phyloP scores from a whole-genome alignment of 768 basidiomycete genomes.

The Serendipita sp. region DNA sequence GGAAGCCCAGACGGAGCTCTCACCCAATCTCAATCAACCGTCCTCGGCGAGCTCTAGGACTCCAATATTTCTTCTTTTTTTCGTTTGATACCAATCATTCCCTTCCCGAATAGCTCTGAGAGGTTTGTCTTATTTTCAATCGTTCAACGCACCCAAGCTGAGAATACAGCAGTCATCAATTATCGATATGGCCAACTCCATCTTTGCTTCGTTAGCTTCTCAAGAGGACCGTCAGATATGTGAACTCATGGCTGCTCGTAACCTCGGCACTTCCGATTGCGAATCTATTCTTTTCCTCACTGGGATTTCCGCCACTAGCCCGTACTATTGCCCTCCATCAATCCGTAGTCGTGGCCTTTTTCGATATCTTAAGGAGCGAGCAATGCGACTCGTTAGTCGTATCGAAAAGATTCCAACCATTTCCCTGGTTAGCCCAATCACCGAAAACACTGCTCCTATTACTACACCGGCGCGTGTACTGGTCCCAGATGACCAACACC shows the following conservation, averaged over 20 bases:
- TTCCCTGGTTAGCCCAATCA: neutral
- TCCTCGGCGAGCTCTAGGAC: neutral
- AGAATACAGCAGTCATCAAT: neutral
- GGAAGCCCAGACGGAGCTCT: neutral
- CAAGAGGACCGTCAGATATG: slow-evolving; percentile 1
- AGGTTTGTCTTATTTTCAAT: neutral
- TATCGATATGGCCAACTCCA: neutral
- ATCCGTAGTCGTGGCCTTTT: neutral
- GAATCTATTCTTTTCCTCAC: neutral
- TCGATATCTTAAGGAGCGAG: neutral
- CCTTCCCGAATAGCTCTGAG: neutral
- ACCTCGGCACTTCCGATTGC: neutral
- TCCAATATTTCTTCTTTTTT: neutral
- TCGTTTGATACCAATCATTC: neutral
- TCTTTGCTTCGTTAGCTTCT: neutral
- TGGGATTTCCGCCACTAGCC: neutral
- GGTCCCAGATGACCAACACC: neutral
- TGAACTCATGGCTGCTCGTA: neutral
- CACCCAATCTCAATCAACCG: neutral
- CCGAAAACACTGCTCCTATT: neutral
- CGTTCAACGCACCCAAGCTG: neutral
- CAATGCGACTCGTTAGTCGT: neutral
- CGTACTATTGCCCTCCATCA: neutral
- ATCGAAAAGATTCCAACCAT: neutral
- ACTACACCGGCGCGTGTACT: neutral